Base-by-base conservation (phyloP, 192 early-diverging fungal genomes). In the Phlyctochytrium planicorne region DNA sequence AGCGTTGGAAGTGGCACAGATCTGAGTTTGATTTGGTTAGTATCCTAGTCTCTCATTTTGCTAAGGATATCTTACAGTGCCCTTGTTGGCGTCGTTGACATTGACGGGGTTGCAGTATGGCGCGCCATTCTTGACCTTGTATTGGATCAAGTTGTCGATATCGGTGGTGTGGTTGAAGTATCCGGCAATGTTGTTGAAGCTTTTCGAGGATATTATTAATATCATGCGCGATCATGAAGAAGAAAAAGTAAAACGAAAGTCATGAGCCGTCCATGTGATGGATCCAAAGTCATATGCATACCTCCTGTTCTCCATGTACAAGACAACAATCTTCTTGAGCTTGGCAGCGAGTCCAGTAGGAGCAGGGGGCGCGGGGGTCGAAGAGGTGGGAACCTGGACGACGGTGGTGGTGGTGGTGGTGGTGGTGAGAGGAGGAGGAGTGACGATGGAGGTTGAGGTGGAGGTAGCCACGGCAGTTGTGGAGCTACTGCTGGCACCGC, bases 141-240 rank as follows among this genome's bases (percentile, higher is more conserved):
- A 62, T 34, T 62, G 60, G 60, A 62, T 62, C 4, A 62, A 33
- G 60, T 62, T 62, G 33, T 62, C 60, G 34, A 62, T 62, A 62
- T 62, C 60, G 24, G 30, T 33, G 17, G 60, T 62, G 60, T 62
- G 33, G 60, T 62, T 62, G 60, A 34, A 62, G 60, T 62, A 62
- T 34, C 60, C 60, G 4, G 60, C 60, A 12, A 62, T 20, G 60
- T 62, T 62, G 60, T 62, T 33, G 60, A 62, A 62, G 40, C 60
- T 25, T 16, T 59, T 25, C 30, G 16, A 0, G 56, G 16, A 30
- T n/a, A 12, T 16, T 12, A 25, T 59, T 20, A 25, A 12, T 59
- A 12, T 16, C 24, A 12, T 59, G 56, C 30, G 25, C 56, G 30
- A n/a, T 16, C 0, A 25, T 12, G 16, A 59, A 59, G 14, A n/a